Evolutionary conservation across 768 basidiomycete species (phyloP).

Genomic region (Termitomyces bulborhizus): DNA sequence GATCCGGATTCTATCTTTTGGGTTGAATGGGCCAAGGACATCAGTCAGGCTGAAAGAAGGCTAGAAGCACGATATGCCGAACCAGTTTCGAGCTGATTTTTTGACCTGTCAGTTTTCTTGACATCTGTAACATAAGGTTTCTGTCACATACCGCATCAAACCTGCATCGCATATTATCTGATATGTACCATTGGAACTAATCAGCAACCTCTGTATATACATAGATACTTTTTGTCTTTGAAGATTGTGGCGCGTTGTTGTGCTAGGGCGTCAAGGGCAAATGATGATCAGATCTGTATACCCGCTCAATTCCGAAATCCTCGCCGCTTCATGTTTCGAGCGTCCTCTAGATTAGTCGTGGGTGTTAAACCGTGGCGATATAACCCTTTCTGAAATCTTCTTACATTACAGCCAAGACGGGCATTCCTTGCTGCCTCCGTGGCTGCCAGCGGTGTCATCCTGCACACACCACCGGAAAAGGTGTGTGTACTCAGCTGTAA

Average conservation of each 20-base stretch:
- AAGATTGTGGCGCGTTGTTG: background rate
- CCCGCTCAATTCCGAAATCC: slow-evolving; percentile 9
- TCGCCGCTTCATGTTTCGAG: slow-evolving; percentile 10
- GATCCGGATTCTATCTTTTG: slow-evolving; percentile 25
- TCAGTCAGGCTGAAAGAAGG: slow-evolving; percentile 28
- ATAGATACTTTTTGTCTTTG: no score
- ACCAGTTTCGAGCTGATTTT: background rate
- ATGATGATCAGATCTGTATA: background rate
- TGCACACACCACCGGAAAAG: slow-evolving; percentile 25
- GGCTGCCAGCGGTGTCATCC: slow-evolving; percentile 24
- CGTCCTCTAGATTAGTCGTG: slow-evolving; percentile 13
- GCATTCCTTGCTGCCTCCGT: slow-evolving; percentile 26
- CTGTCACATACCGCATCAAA: background rate
- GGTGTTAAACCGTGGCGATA: background rate
- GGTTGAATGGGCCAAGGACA: slow-evolving; percentile 36
- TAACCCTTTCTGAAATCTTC: background rate
- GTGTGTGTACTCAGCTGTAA: slow-evolving; percentile 14
- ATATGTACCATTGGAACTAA: background rate
- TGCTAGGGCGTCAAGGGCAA: background rate
- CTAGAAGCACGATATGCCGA: slow-evolving; percentile 16
- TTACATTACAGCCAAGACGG: slow-evolving; percentile 24
- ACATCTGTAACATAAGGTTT: background rate
- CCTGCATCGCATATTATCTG: background rate
- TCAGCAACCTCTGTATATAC: no score
- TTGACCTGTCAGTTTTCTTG: background rate